Evolutionary conservation across 1,139 yeast genomes (phyloP).

Genomic region (Williopsis jadinii): DNA sequence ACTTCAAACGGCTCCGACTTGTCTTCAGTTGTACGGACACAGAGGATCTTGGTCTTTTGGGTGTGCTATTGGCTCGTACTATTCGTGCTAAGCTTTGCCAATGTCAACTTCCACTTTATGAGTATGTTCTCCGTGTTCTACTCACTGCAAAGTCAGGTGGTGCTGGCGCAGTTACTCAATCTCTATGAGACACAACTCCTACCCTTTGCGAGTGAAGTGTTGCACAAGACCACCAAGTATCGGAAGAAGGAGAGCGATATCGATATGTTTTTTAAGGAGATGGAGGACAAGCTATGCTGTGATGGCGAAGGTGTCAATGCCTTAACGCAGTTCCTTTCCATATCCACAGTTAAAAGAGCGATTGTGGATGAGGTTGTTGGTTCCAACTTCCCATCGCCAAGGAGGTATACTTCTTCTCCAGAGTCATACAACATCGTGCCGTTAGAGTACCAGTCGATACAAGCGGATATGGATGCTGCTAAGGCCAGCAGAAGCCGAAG

Average conservation of each 20-base stretch:
- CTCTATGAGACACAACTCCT: constrained; percentile 11
- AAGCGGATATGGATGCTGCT: too few species aligned
- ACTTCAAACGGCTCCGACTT: neutral
- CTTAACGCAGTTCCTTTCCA: too few species aligned
- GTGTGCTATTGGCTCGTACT: constrained; percentile 16
- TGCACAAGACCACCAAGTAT: constrained; percentile 2
- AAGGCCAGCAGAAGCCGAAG: too few species aligned
- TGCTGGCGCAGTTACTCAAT: constrained; percentile 4
- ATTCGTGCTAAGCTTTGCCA: constrained; percentile 7
- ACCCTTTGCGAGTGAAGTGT: constrained; percentile 5
- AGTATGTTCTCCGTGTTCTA: constrained; percentile 10
- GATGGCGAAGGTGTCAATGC: neutral
- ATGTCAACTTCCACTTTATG: constrained; percentile 14
- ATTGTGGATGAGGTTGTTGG: too few species aligned
- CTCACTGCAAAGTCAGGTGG: constrained; percentile 3
- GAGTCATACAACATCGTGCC: too few species aligned
- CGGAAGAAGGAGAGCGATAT: constrained; percentile 6
- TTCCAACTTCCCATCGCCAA: too few species aligned
- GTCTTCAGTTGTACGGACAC: neutral
- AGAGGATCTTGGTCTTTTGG: constrained; percentile 15
- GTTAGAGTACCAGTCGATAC: too few species aligned
- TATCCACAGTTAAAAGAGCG: too few species aligned
- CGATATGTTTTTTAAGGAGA: constrained; percentile 7
- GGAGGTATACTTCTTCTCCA: too few species aligned
- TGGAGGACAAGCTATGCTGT: neutral